These are phyloP conservation scores for Trapa incisa DNA, from an alignment of 345 rosid genomes.

Conservation along the genomic window DNA sequence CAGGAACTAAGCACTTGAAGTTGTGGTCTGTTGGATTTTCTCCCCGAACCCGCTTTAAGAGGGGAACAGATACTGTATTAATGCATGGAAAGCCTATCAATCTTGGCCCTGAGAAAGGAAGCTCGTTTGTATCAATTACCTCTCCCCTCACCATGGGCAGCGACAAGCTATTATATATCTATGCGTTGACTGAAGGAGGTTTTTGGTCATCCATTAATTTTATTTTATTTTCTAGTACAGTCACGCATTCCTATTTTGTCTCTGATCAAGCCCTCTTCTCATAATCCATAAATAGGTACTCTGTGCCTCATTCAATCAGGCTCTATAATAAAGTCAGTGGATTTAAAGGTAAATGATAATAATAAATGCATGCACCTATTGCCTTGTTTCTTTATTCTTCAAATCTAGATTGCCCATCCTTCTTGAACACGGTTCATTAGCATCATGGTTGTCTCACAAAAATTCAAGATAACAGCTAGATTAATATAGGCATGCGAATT, in stretches of 20 bases:
- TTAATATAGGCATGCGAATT: background rate
- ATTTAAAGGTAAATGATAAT: constrained; percentile 32
- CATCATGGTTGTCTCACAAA: background rate
- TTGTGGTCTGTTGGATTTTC: constrained; percentile 53
- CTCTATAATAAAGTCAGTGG: constrained; percentile 36
- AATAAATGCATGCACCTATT: background rate
- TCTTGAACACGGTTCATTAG: background rate
- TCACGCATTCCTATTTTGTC: background rate
- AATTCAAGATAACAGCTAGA: background rate
- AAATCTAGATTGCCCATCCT: background rate
- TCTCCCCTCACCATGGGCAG: constrained; percentile 21
- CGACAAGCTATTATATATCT: constrained; percentile 24
- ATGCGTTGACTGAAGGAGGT: constrained; percentile 69
- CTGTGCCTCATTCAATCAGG: constrained; percentile 42
- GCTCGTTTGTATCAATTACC: constrained; percentile 48
- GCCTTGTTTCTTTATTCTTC: background rate
- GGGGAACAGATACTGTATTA: constrained; percentile 23
- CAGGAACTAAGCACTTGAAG: constrained; percentile 73
- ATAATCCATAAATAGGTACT: constrained; percentile 35
- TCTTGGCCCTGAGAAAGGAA: constrained; percentile 48
- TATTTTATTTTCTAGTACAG: constrained; percentile 8
- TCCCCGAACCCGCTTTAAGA: constrained; percentile 37
- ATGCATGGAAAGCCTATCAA: constrained; percentile 46
- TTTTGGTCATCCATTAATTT: constrained; percentile 7
- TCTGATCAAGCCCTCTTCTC: constrained; percentile 2